Base-by-base conservation (phyloP, 2,329 filamentous ascomycete species). In the Hansfordia pulvinata region DNA sequence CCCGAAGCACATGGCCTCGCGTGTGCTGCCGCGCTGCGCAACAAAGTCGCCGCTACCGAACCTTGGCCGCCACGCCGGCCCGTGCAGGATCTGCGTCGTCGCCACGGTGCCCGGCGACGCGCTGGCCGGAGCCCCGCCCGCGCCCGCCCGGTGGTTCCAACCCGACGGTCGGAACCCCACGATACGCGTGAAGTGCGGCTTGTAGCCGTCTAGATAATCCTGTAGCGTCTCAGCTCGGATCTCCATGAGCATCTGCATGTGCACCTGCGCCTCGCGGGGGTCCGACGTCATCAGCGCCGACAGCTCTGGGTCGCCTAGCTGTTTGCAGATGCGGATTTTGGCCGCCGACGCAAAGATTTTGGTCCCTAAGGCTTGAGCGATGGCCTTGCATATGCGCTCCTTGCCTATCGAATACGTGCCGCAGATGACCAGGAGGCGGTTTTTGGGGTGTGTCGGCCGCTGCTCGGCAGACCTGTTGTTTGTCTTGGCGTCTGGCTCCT, bases 331-430 rank as follows among this genome's bases (percentile, higher is more conserved):
- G 35, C 76, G 73, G 47, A 84, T 79, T 54, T 98, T 98, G 28
- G 68, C 63, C 0, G 84, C 61, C 2, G 83, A 73, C 0, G 88
- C 88, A 44, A 79, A 98, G 35, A 98, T 96, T 46, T 93, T 93
- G 39, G 76, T 82, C 20, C 74, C 63, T 3, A 98, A 62, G 0
- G 86, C 86, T 40, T 77, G 72, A 4, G 90, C 90, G 36, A 98
- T 93, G 22, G 84, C 86, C 17, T 93, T 64, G 47, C 88, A 96
- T 37, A 98, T 86, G 20, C 86, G 78, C 52, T 98, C 90, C 54
- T 98, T 98, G 44, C 90, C 90, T 42, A 98, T 98, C 40, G 81
- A 92, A 54, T 98, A 98, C 1, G 90, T 98, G 23, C 90, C 90
- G 33, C 93, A 92, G 6, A 98, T 72, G 5, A 98, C 82, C 0